A percentile compares a stretch with the other conserved stretches of the same genome.
These are phyloP conservation scores for Brasenia schreberi DNA, from an alignment of 164 flowering plant genomes.

Conservation along the genomic window DNA sequence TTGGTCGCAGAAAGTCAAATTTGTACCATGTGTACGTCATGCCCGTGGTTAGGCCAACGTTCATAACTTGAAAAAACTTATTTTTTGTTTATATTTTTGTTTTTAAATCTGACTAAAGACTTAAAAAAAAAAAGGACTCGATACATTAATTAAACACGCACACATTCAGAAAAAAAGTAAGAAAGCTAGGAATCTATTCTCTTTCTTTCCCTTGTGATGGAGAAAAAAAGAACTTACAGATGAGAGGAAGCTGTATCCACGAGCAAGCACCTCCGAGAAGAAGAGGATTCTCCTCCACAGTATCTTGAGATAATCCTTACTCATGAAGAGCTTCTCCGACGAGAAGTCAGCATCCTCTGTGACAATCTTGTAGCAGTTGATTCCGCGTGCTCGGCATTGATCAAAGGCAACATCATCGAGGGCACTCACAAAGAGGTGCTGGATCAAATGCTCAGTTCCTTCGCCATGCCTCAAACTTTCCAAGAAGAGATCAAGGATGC, in stretches of 20 bases:
- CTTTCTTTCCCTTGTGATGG: no score
- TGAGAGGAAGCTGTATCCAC: conserved; percentile 56
- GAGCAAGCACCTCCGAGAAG: conserved; percentile 36
- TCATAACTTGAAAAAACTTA: no score
- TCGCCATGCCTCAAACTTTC: conserved; percentile 68
- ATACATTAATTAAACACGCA: no score
- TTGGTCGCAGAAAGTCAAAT: no score
- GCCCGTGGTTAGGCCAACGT: no score
- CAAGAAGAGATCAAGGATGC: conserved; percentile 49
- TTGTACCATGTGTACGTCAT: no score
- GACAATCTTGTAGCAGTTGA: conserved; percentile 45
- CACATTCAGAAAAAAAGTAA: no score
- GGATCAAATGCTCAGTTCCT: conserved; percentile 28
- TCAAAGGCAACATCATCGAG: conserved; percentile 43
- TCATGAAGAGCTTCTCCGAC: conserved; percentile 56
- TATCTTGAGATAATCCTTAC: conserved; percentile 50
- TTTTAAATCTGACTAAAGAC: no score
- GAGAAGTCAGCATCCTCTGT: conserved; percentile 40
- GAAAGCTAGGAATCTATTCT: no score
- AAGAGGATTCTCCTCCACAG: conserved; percentile 68
- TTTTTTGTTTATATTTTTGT: no score
- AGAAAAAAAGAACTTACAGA: conserved; percentile 25
- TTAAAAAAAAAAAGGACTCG: no score
- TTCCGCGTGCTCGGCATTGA: conserved; percentile 33
- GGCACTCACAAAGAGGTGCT: conserved; percentile 41